These are phyloP conservation scores for Rhizophagus clarus DNA, from an alignment of 192 early-diverging fungal species.

Conservation along the genomic window DNA sequence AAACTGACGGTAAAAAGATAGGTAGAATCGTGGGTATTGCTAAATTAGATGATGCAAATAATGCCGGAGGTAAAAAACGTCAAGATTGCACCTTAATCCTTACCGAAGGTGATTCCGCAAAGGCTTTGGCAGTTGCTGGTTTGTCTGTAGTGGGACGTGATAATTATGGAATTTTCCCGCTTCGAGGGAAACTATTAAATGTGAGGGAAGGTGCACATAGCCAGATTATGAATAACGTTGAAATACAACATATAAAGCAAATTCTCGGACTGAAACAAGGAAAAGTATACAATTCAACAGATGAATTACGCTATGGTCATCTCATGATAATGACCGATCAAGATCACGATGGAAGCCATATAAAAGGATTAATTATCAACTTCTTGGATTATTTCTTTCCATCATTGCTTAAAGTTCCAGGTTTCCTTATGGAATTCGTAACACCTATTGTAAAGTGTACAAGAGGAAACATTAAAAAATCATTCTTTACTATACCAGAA, in stretches of 20 bases:
- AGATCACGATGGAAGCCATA: conserved; percentile 96
- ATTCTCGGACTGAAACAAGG: conserved; percentile 94
- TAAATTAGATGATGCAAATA: conserved; percentile 95
- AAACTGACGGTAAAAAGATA: conserved; percentile 67
- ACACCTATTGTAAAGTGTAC: conserved; percentile 75
- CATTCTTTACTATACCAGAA: conserved; percentile 94
- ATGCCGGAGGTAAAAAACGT: conserved; percentile 73
- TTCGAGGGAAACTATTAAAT: conserved; percentile 96
- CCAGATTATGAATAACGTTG: conserved; percentile 80
- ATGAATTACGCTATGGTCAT: conserved; percentile 88
- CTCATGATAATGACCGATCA: conserved; percentile 99
- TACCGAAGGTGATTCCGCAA: conserved; percentile 98
- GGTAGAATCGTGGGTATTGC: conserved; percentile 71
- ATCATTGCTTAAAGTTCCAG: too few species aligned
- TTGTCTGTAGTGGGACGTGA: conserved; percentile 88
- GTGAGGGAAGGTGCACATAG: conserved; percentile 82
- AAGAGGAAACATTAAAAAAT: conserved; percentile 35
- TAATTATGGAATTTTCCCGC: conserved; percentile 91
- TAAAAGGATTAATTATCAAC: too few species aligned
- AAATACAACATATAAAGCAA: conserved; percentile 86
- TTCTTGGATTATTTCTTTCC: too few species aligned
- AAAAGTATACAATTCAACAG: conserved; percentile 69
- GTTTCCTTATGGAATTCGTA: conserved; percentile 94
- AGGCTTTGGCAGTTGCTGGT: conserved; percentile 83
- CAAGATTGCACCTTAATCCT: conserved; percentile 90